Evolutionary conservation across 1,284 basidiomycete species (phyloP).

Genomic region (Testicularia cyperi): DNA sequence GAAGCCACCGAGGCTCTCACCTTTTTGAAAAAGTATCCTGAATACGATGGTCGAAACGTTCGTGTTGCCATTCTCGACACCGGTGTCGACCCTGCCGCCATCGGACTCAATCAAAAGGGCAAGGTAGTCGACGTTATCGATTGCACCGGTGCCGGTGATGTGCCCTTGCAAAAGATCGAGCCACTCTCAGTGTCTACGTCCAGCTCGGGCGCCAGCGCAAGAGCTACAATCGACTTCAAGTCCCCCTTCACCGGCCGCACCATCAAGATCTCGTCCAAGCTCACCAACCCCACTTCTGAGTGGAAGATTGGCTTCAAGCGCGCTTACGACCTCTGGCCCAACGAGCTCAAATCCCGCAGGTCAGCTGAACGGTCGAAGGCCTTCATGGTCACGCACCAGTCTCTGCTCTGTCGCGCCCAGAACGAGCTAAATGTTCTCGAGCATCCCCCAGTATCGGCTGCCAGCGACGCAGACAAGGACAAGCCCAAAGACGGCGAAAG

Average conservation of each 20-base stretch:
- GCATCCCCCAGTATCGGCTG: background rate
- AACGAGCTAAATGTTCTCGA: constrained; percentile 42
- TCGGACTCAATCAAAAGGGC: constrained; percentile 55
- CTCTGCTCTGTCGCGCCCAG: constrained; percentile 50
- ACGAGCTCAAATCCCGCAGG: constrained; percentile 54
- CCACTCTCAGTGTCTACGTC: constrained; percentile 9
- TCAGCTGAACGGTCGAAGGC: constrained; percentile 52
- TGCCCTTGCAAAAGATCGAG: constrained; percentile 39
- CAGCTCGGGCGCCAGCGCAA: background rate
- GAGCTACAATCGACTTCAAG: constrained; percentile 38
- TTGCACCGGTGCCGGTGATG: constrained; percentile 57
- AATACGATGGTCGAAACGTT: constrained; percentile 58
- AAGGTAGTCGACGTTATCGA: constrained; percentile 61
- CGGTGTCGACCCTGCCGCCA: constrained; percentile 59
- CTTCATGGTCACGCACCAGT: constrained; percentile 53
- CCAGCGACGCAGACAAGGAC: constrained; percentile 32
- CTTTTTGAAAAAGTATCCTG: constrained; percentile 56
- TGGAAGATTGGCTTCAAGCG: constrained; percentile 59
- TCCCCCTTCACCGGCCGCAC: constrained; percentile 55
- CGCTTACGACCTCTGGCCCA: constrained; percentile 60
- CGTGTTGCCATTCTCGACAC: constrained; percentile 61
- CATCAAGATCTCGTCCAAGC: constrained; percentile 42
- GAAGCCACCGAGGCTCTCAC: constrained; percentile 57
- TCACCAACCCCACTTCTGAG: constrained; percentile 53
- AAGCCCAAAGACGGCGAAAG: constrained; percentile 26